Conservation (phyloP, 2,329 filamentous ascomycete genomes). For the Apiospora saccharicola region DNA sequence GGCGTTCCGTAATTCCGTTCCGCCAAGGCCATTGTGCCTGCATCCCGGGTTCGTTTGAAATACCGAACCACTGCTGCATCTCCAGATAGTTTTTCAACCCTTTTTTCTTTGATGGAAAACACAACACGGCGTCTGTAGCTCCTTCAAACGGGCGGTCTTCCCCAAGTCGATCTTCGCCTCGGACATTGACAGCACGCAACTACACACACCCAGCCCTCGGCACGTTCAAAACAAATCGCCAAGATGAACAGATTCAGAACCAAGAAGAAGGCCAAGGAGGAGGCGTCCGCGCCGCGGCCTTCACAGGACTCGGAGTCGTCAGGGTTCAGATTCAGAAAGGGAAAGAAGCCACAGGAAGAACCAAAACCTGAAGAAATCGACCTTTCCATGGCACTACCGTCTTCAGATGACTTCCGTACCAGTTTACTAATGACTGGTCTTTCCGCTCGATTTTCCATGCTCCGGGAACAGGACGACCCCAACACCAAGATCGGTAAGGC, state of each 20-base stretch:
- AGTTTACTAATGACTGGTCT: slow-evolving; percentile 95
- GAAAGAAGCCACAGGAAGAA: slow-evolving; percentile 61
- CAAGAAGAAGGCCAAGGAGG: slow-evolving; percentile 74
- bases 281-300: slow-evolving; percentile 50
- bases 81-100: neutral
- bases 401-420: slow-evolving; percentile 90
- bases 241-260: slow-evolving; percentile 80
- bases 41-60: neutral
- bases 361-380: slow-evolving; percentile 77
- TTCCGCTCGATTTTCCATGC: slow-evolving; percentile 95
- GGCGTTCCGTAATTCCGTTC: neutral
- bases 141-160: neutral
- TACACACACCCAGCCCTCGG: neutral
- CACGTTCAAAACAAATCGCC: slow-evolving; percentile 28
- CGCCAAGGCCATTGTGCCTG: neutral
- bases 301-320: slow-evolving; percentile 64
- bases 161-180: neutral
- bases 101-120: slow-evolving; percentile 3
- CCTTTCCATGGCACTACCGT: slow-evolving; percentile 75
- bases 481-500: slow-evolving; percentile 90
- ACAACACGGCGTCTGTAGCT: neutral
- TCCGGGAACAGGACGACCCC: slow-evolving; percentile 93
- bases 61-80: neutral
- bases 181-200: slow-evolving; percentile 2
- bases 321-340: slow-evolving; percentile 63